These are phyloP conservation scores for Stagonosporopsis chrysanthemi DNA, from an alignment of 2,329 filamentous ascomycete genomes.

Conservation along the genomic window DNA sequence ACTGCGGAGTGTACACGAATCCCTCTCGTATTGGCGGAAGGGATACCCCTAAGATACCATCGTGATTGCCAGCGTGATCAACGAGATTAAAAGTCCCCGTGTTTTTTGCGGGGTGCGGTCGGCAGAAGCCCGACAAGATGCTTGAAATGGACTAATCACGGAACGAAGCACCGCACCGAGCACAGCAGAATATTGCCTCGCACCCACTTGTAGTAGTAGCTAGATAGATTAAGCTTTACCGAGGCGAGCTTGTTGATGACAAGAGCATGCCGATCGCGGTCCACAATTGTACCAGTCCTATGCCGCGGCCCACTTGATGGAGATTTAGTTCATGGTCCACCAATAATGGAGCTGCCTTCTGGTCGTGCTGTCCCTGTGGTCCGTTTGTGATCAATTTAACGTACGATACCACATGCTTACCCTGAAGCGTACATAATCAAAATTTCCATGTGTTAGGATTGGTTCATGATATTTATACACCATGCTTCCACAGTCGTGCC, in stretches of 20 bases:
- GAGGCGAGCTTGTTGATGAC: constrained; percentile 16
- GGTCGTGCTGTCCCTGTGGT: background rate
- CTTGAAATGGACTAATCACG: background rate
- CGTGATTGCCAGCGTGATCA: background rate
- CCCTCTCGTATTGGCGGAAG: background rate
- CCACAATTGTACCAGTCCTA: background rate
- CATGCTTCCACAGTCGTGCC: no score
- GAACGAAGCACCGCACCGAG: constrained; percentile 1
- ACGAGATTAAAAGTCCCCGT: background rate
- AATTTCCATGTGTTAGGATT: no score
- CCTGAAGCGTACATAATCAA: no score
- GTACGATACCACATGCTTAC: background rate
- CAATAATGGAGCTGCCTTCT: background rate
- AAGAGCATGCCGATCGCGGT: constrained; percentile 10
- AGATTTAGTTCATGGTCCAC: background rate
- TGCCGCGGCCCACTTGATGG: background rate
- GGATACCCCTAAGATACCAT: background rate
- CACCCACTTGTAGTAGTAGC: background rate
- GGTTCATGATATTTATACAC: no score
- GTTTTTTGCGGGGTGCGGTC: constrained; percentile 2
- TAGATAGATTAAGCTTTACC: constrained; percentile 11
- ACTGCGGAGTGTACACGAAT: background rate
- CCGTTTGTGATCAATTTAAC: background rate
- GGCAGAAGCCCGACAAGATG: constrained; percentile 11
- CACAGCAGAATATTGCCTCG: constrained; percentile 1